phyloP scores from a whole-genome alignment of 2,329 filamentous ascomycete species.

The Alternaria triticimaculans region DNA sequence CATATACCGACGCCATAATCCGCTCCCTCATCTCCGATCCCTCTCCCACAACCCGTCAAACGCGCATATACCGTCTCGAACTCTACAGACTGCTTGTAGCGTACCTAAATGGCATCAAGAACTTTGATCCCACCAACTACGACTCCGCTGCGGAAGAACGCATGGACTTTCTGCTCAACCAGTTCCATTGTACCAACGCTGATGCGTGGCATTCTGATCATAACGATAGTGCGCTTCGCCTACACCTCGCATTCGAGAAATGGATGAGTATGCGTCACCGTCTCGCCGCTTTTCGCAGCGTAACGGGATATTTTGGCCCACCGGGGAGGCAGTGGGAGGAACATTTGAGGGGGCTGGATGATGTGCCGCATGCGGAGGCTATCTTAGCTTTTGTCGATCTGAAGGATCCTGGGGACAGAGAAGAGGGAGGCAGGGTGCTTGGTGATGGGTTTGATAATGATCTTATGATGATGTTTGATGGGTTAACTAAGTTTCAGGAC shows the following conservation, averaged over 20 bases:
- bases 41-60: neutral
- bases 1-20: neutral
- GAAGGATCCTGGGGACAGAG: neutral
- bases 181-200: slow-evolving; percentile 11
- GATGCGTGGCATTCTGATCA: neutral
- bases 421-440: neutral
- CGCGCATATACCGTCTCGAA: slow-evolving; percentile 7
- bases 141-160: slow-evolving; percentile 11
- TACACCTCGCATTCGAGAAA: neutral
- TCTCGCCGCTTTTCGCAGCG: slow-evolving; percentile 5
- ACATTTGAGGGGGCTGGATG: slow-evolving; percentile 4
- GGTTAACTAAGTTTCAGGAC: slow-evolving; percentile 10
- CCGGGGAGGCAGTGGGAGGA: slow-evolving; percentile 16
- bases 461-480: slow-evolving; percentile 20
- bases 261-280: slow-evolving; percentile 21
- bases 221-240: neutral
- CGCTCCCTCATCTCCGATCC: neutral
- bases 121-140: slow-evolving; percentile 4
- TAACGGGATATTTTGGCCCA: slow-evolving; percentile 6
- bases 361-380: slow-evolving; percentile 6
- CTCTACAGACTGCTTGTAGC: slow-evolving; percentile 13
- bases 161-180: slow-evolving; percentile 12
- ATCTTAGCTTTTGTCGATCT: slow-evolving; percentile 16
- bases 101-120: slow-evolving; percentile 9
- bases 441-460: slow-evolving; percentile 7